Evolutionary conservation across 2,329 filamentous ascomycete genomes (phyloP).

Genomic region (Penicillium aurantiogriseum): DNA sequence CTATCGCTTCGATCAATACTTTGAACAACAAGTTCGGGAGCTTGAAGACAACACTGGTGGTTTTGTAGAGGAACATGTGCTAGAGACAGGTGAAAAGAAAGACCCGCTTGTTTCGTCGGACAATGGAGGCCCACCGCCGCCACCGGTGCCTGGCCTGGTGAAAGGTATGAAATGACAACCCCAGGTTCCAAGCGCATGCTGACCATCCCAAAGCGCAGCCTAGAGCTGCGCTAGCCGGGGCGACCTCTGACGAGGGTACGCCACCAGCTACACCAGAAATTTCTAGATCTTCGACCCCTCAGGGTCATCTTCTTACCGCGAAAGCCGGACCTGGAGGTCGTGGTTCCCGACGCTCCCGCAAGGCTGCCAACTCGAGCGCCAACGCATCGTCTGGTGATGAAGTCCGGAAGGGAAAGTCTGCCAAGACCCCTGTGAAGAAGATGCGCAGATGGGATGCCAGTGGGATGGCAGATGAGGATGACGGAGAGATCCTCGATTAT

Average conservation of each 20-base stretch:
- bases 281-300: constrained; percentile 77
- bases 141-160: constrained; percentile 52
- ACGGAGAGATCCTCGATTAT: constrained; percentile 81
- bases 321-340: constrained; percentile 74
- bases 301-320: constrained; percentile 66
- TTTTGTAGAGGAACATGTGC: constrained; percentile 46
- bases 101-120: constrained; percentile 50
- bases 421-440: constrained; percentile 65
- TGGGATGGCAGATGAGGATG: constrained; percentile 79
- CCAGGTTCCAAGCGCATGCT: constrained; percentile 14
- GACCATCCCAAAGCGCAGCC: constrained; percentile 41
- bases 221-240: constrained; percentile 42
- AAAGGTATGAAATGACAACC: constrained; percentile 39
- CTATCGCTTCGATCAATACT: constrained; percentile 88
- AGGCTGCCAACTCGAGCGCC: constrained; percentile 55
- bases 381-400: constrained; percentile 80
- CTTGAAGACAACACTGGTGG: constrained; percentile 51
- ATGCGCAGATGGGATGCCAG: constrained; percentile 91
- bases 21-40: constrained; percentile 86
- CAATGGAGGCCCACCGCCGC: constrained; percentile 51
- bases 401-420: constrained; percentile 56
- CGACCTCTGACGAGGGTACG: constrained; percentile 64
- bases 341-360: constrained; percentile 76
- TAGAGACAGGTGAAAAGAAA: constrained; percentile 46
- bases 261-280: constrained; percentile 69